Conservation (phyloP, 257 asterid species). For the Solanum okadae region DNA sequence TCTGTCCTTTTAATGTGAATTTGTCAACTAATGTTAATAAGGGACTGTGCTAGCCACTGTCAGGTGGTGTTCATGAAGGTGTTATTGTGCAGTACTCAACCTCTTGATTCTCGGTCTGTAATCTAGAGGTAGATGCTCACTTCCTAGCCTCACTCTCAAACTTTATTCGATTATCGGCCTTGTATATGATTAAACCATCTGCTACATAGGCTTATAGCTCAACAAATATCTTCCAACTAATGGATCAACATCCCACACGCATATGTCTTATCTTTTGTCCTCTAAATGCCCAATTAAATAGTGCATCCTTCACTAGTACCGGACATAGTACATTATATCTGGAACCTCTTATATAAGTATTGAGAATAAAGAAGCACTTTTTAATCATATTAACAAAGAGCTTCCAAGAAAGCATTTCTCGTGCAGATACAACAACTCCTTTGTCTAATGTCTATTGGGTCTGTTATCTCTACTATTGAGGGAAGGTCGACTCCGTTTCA, state of each 20-base stretch:
- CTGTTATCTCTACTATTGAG: not conserved
- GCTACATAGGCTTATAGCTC: not conserved
- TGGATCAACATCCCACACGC: not conserved
- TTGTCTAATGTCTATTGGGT: not conserved
- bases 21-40: too few species aligned
- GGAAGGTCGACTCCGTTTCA: not conserved
- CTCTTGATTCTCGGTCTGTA: too few species aligned
- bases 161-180: not conserved
- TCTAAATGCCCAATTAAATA: not conserved
- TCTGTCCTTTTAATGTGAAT: not conserved
- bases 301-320: not conserved
- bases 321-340: not conserved
- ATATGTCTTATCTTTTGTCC: not conserved
- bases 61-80: too few species aligned
- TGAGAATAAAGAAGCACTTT: not conserved
- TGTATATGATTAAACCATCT: not conserved
- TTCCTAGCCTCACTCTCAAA: not conserved
- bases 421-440: not conserved
- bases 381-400: not conserved
- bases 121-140: not conserved
- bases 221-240: not conserved
- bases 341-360: not conserved
- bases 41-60: too few species aligned
- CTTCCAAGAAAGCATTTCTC: not conserved
- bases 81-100: too few species aligned